Conservation (phyloP, 768 basidiomycete genomes). For the Boletus pseudopeckii region DNA sequence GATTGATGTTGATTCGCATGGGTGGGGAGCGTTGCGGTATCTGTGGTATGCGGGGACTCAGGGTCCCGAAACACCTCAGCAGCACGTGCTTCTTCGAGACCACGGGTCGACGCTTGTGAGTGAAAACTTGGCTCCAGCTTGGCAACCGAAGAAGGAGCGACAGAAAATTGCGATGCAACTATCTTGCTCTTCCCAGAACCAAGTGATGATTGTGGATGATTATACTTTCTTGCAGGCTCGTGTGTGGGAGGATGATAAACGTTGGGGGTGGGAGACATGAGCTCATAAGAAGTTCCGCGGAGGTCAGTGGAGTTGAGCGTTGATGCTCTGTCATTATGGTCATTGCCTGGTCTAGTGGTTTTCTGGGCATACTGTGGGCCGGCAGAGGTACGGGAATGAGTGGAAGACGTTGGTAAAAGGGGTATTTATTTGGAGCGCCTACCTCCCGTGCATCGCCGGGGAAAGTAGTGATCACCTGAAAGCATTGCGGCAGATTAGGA, state of each 20-base stretch:
- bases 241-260: conserved; percentile 11
- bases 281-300: conserved; percentile 30
- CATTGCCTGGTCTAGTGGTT: conserved; percentile 22
- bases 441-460: conserved; percentile 72
- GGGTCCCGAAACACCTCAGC: conserved; percentile 3
- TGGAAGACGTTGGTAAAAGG: neutral
- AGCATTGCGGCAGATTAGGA: neutral
- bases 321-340: conserved; percentile 16
- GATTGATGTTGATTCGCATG: conserved; percentile 10
- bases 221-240: conserved; percentile 8
- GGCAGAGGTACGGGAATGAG: conserved; percentile 8
- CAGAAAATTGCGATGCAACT: conserved; percentile 9
- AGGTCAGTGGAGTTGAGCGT: conserved; percentile 22
- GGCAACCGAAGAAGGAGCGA: conserved; percentile 10
- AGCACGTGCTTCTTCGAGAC: conserved; percentile 20
- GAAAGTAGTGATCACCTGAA: conserved; percentile 58
- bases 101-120: conserved; percentile 17
- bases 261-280: conserved; percentile 17
- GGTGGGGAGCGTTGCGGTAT: conserved; percentile 5
- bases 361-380: conserved; percentile 23
- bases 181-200: conserved; percentile 20
- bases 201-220: conserved; percentile 19
- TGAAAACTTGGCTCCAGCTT: conserved; percentile 12
- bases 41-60: conserved; percentile 7
- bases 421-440: conserved; percentile 23